phyloP scores from a whole-genome alignment of 2,329 filamentous ascomycete genomes.

The Neofusicoccum cordaticola region DNA sequence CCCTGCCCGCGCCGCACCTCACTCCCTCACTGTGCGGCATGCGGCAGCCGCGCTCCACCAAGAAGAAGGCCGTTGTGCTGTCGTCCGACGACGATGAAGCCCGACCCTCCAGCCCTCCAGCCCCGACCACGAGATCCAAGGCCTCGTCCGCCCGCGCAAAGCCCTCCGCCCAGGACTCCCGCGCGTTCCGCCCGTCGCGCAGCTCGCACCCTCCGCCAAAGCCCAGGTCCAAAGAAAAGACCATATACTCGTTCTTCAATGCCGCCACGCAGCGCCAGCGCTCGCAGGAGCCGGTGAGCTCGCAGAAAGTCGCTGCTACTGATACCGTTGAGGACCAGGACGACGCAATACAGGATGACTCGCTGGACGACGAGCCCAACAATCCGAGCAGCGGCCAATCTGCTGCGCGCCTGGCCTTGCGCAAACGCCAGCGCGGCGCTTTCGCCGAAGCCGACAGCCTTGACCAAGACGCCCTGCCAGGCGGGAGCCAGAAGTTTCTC shows the following conservation, averaged over 20 bases:
- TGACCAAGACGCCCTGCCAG: conserved; percentile 24
- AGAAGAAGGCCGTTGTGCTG: conserved; percentile 37
- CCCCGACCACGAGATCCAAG: conserved; percentile 21
- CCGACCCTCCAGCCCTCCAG: conserved; percentile 26
- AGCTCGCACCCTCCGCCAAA: conserved; percentile 35
- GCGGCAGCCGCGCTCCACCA: conserved; percentile 32
- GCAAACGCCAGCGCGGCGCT: conserved; percentile 26
- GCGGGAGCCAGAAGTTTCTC: conserved; percentile 45
- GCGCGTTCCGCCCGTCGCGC: neutral
- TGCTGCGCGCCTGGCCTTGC: conserved; percentile 27
- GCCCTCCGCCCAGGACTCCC: neutral
- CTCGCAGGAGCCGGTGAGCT: conserved; percentile 37
- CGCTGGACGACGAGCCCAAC: conserved; percentile 26
- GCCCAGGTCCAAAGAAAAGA: conserved; percentile 36
- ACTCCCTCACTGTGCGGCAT: conserved; percentile 32
- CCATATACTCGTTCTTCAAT: conserved; percentile 51
- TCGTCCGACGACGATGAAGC: conserved; percentile 31
- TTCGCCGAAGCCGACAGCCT: conserved; percentile 19
- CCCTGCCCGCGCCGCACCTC: conserved; percentile 21
- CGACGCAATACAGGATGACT: conserved; percentile 39
- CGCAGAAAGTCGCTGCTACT: conserved; percentile 32
- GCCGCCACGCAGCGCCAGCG: conserved; percentile 40
- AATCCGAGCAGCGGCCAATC: neutral
- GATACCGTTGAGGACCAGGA: conserved; percentile 27
- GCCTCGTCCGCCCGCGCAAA: neutral